Percentiles rank a stretch among this genome's conserved stretches.
phyloP scores from a whole-genome alignment of 805 yeast genomes.

The Wickerhamomyces kurtzmanii region DNA sequence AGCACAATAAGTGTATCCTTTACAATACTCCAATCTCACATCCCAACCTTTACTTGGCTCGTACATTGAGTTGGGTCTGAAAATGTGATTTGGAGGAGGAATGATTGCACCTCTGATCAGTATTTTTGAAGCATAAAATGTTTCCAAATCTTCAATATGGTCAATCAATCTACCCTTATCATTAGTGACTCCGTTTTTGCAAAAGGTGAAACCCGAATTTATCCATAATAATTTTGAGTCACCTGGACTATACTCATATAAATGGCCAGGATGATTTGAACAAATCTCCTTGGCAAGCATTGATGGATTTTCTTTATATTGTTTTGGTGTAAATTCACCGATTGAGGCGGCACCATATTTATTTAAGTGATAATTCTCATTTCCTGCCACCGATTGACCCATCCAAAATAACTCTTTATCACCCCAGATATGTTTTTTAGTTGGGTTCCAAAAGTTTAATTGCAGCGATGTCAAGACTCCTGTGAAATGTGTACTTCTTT shows the following conservation, averaged over 20 bases:
- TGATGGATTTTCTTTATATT: slow-evolving; percentile 9
- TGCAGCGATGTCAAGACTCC: slow-evolving; percentile 13
- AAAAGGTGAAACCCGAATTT: slow-evolving; percentile 58
- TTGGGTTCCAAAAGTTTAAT: slow-evolving; percentile 10
- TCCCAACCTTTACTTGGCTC: slow-evolving; percentile 30
- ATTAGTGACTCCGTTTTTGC: slow-evolving; percentile 29
- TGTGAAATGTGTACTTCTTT: slow-evolving; percentile 15
- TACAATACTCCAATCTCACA: slow-evolving; percentile 26
- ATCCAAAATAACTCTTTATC: slow-evolving; percentile 23
- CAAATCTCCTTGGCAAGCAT: slow-evolving; percentile 31
- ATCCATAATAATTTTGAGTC: slow-evolving; percentile 47
- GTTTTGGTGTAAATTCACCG: slow-evolving; percentile 19
- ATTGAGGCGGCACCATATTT: slow-evolving; percentile 24
- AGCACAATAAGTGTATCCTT: slow-evolving; percentile 36
- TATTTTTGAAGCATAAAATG: slow-evolving; percentile 21
- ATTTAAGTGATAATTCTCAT: slow-evolving; percentile 26
- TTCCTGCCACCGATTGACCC: slow-evolving; percentile 17
- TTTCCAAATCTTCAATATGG: slow-evolving; percentile 22
- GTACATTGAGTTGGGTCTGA: slow-evolving; percentile 14
- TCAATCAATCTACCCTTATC: slow-evolving; percentile 15
- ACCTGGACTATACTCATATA: no score
- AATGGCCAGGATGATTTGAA: slow-evolving; percentile 55
- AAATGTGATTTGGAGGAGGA: slow-evolving; percentile 25
- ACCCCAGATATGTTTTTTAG: slow-evolving; percentile 14
- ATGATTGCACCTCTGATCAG: slow-evolving; percentile 26